Conservation (phyloP, 441 rosid genomes). For the Aleurites moluccanus region DNA sequence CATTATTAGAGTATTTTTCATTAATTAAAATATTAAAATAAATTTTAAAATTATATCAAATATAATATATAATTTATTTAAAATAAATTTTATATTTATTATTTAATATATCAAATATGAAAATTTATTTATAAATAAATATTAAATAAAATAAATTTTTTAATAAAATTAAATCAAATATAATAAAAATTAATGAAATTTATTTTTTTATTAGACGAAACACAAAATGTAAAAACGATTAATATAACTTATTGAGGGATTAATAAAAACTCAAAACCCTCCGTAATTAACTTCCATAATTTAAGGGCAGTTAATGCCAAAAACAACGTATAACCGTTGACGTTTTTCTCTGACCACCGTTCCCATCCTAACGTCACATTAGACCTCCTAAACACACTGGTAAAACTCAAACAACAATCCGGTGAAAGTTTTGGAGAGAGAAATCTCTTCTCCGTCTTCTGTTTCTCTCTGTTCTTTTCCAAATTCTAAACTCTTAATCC, state of each 20-base stretch:
- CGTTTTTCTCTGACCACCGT: slow-evolving; percentile 26
- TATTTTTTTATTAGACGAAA: background rate
- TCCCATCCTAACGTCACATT: slow-evolving; percentile 23
- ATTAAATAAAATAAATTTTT: no score
- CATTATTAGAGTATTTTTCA: no score
- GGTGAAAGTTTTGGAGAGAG: slow-evolving; percentile 12
- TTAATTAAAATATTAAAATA: no score
- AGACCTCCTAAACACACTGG: background rate
- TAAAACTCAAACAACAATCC: background rate
- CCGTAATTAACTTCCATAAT: slow-evolving; percentile 10
- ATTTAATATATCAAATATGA: no score
- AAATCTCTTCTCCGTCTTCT: slow-evolving; percentile 8
- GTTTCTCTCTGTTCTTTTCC: slow-evolving; percentile 23
- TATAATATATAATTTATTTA: no score
- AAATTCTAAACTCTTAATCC: background rate
- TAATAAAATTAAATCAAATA: no score
- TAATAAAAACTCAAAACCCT: slow-evolving; percentile 14
- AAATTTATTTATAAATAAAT: no score
- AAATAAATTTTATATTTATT: no score
- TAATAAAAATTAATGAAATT: no score
- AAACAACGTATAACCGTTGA: background rate
- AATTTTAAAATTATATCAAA: no score
- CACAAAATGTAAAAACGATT: background rate
- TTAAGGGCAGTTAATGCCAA: slow-evolving; percentile 21
- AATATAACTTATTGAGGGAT: background rate